phyloP scores from a whole-genome alignment of 2,329 filamentous ascomycete genomes.

The Exophiala oligosperma region DNA sequence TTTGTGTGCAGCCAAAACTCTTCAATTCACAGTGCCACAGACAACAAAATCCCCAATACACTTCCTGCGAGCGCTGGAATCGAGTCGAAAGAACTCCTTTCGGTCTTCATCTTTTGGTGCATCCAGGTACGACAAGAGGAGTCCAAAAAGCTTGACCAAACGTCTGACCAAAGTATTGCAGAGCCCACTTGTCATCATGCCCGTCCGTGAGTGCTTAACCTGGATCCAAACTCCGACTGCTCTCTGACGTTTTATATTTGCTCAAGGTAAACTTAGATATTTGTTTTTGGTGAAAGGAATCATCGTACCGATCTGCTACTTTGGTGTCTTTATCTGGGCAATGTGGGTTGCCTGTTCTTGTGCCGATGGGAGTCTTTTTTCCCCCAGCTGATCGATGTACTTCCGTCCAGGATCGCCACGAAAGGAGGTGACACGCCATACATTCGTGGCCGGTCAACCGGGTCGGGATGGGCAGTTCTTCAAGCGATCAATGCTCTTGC shows the following conservation, averaged over 20 bases:
- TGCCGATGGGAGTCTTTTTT: neutral
- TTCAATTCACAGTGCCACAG: neutral
- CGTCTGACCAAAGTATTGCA: too few species aligned
- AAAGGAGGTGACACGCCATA: neutral
- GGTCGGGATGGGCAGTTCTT: too few species aligned
- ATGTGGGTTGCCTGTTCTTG: neutral
- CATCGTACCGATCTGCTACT: constrained; percentile 8
- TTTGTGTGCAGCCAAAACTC: neutral
- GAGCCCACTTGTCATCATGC: neutral
- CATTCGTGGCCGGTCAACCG: too few species aligned
- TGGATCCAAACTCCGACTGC: too few species aligned
- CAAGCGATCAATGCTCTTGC: too few species aligned
- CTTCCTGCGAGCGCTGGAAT: neutral
- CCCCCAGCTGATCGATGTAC: neutral
- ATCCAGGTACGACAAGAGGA: neutral
- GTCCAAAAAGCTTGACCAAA: too few species aligned
- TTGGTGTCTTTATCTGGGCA: constrained; percentile 5
- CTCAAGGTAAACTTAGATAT: constrained; percentile 1
- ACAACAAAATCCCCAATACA: neutral
- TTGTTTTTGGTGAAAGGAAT: constrained; percentile 6
- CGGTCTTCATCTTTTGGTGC: neutral
- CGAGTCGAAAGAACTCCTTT: neutral
- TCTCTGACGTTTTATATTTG: too few species aligned
- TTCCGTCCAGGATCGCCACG: neutral
- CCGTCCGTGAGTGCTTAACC: neutral